Conservation (phyloP, 768 basidiomycete species). For the Rhodosporidiobolus odoratus region DNA sequence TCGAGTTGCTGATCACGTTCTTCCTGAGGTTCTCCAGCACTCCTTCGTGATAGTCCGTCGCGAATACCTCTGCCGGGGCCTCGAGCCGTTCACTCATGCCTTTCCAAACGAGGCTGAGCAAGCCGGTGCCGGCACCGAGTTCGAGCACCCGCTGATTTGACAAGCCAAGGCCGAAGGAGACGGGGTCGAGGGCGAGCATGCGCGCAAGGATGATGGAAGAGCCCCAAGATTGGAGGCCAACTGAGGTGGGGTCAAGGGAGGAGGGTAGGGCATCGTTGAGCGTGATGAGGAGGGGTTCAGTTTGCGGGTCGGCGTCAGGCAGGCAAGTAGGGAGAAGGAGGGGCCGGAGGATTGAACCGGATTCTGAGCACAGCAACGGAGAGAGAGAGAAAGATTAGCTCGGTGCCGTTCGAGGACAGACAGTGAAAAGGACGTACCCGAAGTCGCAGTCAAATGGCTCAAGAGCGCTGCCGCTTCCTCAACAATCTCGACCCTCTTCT, state of each 20-base stretch:
- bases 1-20: slow-evolving; percentile 62
- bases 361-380: not conserved
- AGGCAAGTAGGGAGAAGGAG: slow-evolving; percentile 35
- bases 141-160: slow-evolving; percentile 57
- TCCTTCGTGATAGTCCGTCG: slow-evolving; percentile 71
- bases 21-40: slow-evolving; percentile 64
- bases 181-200: slow-evolving; percentile 55
- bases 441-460: slow-evolving; percentile 19
- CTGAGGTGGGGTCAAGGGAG: slow-evolving; percentile 53
- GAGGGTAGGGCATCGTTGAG: slow-evolving; percentile 67
- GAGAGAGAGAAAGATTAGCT: not conserved
- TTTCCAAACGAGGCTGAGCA: slow-evolving; percentile 59
- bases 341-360: slow-evolving; percentile 29
- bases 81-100: slow-evolving; percentile 30
- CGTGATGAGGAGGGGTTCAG: slow-evolving; percentile 37
- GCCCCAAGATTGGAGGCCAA: slow-evolving; percentile 77
- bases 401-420: too few relatives aligned
- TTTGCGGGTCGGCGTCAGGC: slow-evolving; percentile 7
- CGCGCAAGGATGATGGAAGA: slow-evolving; percentile 67
- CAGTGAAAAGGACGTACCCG: slow-evolving; percentile 7
- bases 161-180: slow-evolving; percentile 45
- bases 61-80: slow-evolving; percentile 51
- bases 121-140: slow-evolving; percentile 76
- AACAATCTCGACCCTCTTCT: slow-evolving; percentile 10
- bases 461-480: slow-evolving; percentile 27